Base-by-base conservation (phyloP, 2,329 filamentous ascomycete genomes). In the Calonectria pseudoreteaudii region DNA sequence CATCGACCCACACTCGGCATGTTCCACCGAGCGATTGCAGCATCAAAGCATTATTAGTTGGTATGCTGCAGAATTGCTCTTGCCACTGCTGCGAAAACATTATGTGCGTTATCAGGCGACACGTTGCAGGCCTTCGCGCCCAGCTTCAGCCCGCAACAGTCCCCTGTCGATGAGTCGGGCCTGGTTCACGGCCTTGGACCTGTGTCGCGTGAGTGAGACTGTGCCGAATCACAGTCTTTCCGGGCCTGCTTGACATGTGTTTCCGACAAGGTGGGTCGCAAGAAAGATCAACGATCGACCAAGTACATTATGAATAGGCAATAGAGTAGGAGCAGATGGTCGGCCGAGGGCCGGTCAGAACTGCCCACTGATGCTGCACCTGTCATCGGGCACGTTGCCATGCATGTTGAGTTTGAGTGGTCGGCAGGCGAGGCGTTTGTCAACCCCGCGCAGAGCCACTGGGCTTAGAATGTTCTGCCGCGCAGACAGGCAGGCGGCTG, bases 221-320 rank as follows among this genome's bases (percentile, higher is more conserved):
- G 41, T 41, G 31, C 52, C 66, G 66, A 73, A 73, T 69, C 66
- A 69, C 30, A 26, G 14, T 47, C 41, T 13, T 53, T 52, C 28
- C 23, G 23, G 23, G 28, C 8, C 11, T 58, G 66, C 71, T 49
- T 69, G 60, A 73, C 71, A 73, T 73, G 71, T 73, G 71, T 66
- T 52, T 66, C 71, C 47, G 50, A 66, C 30, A 52, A 30, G 66
- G 71, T 68, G 66, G 71, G 71, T 69, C 26, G 50, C 38, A 34
- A 30, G 28, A 53, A 69, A 41, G 66, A 41, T 38, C 26, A 34
- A 44, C 52, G 44, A 67, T 62, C 53, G 52, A 26, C 26, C 31
- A 52, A 34, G 52, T n/a, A 23, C 50, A 11, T 26, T 14, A 41
- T 14, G 20, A 14, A 67, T 34, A 34, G 38, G 49, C 53, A 34